phyloP scores from a whole-genome alignment of 805 yeast genomes.

The Wickerhamiella shivajii region DNA sequence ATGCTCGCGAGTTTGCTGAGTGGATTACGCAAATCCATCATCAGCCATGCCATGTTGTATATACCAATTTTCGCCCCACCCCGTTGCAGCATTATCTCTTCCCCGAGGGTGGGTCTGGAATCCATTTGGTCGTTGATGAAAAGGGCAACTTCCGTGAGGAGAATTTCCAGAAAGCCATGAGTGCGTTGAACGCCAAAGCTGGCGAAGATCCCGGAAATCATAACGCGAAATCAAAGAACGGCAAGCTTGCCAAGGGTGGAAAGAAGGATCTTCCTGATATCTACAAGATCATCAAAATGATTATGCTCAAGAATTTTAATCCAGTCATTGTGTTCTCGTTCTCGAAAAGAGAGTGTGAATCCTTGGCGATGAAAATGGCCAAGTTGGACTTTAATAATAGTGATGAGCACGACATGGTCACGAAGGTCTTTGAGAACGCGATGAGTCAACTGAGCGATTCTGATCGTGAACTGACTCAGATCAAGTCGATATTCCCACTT shows the following conservation, averaged over 20 bases:
- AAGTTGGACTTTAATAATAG: slow-evolving; percentile 87
- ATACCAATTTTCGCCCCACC: slow-evolving; percentile 97
- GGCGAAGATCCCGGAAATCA: slow-evolving; percentile 71
- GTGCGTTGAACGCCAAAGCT: slow-evolving; percentile 62
- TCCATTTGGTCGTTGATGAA: slow-evolving; percentile 93
- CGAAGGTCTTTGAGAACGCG: slow-evolving; percentile 84
- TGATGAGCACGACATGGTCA: slow-evolving; percentile 82
- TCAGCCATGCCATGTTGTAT: slow-evolving; percentile 97
- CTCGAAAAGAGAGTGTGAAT: slow-evolving; percentile 92
- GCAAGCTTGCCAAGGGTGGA: slow-evolving; percentile 80
- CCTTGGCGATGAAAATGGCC: slow-evolving; percentile 87
- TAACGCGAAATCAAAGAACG: slow-evolving; percentile 51
- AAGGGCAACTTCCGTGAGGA: slow-evolving; percentile 93
- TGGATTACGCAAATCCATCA: slow-evolving; percentile 93
- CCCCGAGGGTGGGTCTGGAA: slow-evolving; percentile 98
- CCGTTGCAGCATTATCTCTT: slow-evolving; percentile 94
- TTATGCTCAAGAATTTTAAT: slow-evolving; percentile 88
- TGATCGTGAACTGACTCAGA: slow-evolving; percentile 88
- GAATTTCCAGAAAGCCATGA: slow-evolving; percentile 97
- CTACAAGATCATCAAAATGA: slow-evolving; percentile 93
- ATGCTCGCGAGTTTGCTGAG: slow-evolving; percentile 96
- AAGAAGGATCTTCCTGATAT: slow-evolving; percentile 80
- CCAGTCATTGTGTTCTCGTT: slow-evolving; percentile 99
- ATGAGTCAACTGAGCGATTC: slow-evolving; percentile 74
- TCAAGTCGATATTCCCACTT: slow-evolving; percentile 77